These are phyloP conservation scores for Pholiota microspora DNA, from an alignment of 768 basidiomycete genomes.

Conservation along the genomic window DNA sequence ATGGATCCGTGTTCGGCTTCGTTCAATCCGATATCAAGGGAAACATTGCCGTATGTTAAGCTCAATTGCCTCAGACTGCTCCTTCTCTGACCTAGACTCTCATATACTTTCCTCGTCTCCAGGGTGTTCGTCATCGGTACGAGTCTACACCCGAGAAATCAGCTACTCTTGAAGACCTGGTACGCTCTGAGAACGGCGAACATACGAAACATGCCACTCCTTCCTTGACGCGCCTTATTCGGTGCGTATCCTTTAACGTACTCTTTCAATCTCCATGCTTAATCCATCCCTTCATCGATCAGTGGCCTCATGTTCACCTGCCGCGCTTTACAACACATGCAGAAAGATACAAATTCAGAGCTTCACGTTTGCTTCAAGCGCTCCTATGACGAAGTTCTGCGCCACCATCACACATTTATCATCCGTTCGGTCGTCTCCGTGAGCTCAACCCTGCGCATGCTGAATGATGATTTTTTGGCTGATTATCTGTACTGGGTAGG, in stretches of 20 bases:
- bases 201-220: constrained; percentile 49
- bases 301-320: constrained; percentile 72
- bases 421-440: constrained; percentile 66
- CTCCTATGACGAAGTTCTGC: constrained; percentile 67
- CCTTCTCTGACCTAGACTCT: constrained; percentile 7
- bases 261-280: neutral
- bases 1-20: constrained; percentile 63
- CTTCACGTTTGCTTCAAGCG: constrained; percentile 68
- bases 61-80: neutral
- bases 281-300: neutral
- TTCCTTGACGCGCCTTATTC: constrained; percentile 63
- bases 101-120: constrained; percentile 8
- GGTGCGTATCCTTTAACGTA: constrained; percentile 37
- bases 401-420: constrained; percentile 65
- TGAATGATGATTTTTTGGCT: too few species aligned
- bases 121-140: constrained; percentile 68
- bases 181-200: constrained; percentile 40
- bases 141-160: constrained; percentile 41
- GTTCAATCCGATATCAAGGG: constrained; percentile 68
- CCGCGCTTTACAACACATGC: constrained; percentile 65
- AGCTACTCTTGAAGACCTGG: constrained; percentile 59
- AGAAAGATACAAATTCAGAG: constrained; percentile 48
- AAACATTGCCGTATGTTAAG: constrained; percentile 54
- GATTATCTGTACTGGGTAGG: too few species aligned
- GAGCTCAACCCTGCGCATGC: constrained; percentile 21